Evolutionary conservation across 331 rosid genomes (phyloP), one percentile per base, ranked within the genome.

Genomic region (Prunus yedoensis): DNA sequence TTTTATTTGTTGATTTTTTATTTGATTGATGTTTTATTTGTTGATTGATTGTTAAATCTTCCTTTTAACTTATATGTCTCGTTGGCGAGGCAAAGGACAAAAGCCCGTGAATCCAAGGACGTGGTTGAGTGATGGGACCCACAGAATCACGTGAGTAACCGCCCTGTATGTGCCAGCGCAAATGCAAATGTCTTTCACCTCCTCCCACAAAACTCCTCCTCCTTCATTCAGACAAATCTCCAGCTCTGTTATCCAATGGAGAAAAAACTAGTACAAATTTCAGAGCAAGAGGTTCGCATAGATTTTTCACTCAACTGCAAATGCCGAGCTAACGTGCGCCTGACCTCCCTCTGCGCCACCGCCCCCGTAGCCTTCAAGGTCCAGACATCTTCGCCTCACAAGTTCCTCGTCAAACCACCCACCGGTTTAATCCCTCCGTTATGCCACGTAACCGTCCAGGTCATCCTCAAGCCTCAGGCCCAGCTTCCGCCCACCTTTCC

Each of bases 361-460:
- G 10, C 79, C 64, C 73, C 87, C 0, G 66, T 90, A 13, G 92
- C 94, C 58, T 92, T 92, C 90, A 92, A 88, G 78, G 84, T 92
- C 85, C 96, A 87, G 74, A 92, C 97, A 77, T 92, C 94, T 15
- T 88, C 94, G 0, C 92, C 92, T 13, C 63, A 86, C 77, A 92
- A 90, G 63, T 92, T 90, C 85, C 83, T 87, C 57, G 94, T 92
- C n/a, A 92, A 87, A 79, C 97, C 96, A 0, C 89, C 97, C 10
- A 81, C 59, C 67, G 94, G 91, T 60, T 73, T 90, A 78, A 81
- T 92, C 79, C 77, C 81, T 2, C 92, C 91, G 53, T 46, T 79
- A 18, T 85, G 89, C 77, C 56, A 59, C 59, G 84, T 87, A 79
- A 84, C 90, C 46, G 81, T 92, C 85, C 92, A 90, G 68, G 80